Base-by-base conservation (phyloP, 371 early-diverging fungal species). In the Mucor indicus region DNA sequence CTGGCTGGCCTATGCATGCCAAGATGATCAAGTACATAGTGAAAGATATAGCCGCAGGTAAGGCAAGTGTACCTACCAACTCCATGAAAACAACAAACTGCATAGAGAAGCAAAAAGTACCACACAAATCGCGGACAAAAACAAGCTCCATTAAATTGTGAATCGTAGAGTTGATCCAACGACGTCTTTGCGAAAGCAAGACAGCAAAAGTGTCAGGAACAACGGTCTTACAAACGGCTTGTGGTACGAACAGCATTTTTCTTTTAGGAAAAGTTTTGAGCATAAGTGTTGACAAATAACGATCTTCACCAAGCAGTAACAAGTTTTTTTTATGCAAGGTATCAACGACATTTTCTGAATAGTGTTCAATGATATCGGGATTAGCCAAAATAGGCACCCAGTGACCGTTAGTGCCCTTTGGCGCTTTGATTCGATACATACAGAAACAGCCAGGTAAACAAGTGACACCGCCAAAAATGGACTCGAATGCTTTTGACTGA, bases 371-470 rank as follows among this genome's bases (percentile, higher is more conserved):
- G 69, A 93, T 84, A 74, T 87, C 83, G 50, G 96, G 85, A 69
- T 92, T 81, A 69, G 83, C 83, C 47, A 99, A 69, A 42, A 86
- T 94, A 53, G 87, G 91, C 1, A 83, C 79, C 83, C 83, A 82
- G 36, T 70, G 62, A 19, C 82, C 83, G 40, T 70, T 64, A 20
- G 67, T 69, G 3, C 84, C 79, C 67, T 90, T 89, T 43, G 83
- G 89, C 40, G 90, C 85, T 60, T 92, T 91, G 53, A 97, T 86
- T 25, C 95, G 83, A 64, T 95, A 95, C 89, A 91, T 93, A 62
- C 94, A 88, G 75, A 96, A 96, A 58, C 96, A 96, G 36, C 98
- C 96, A 4, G 96, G 96, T 35, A 98, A 75, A 70, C 98, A 98
- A 8, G 96, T 98, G 15, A 98, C 96, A 75, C 90, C 90, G 47